A percentile compares a stretch with the other conserved stretches of the same genome.
Conservation (phyloP, 805 yeast species). For the Candida morakotiae region DNA sequence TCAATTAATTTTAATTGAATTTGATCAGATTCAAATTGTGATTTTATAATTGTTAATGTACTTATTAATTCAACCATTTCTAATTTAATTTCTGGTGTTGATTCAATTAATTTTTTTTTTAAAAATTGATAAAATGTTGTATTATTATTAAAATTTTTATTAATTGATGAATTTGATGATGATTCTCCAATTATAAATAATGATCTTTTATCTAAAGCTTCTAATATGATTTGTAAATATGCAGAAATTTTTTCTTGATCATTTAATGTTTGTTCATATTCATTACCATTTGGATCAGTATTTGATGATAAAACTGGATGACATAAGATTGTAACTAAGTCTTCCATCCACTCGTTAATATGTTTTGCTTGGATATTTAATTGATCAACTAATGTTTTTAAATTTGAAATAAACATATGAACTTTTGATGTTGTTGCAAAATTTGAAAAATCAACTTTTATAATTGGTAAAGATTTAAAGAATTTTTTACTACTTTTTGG, state of each 20-base stretch:
- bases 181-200: constrained; percentile 36
- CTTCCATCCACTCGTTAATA: constrained; percentile 49
- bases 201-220: constrained; percentile 34
- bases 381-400: constrained; percentile 19
- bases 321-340: constrained; percentile 39
- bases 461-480: constrained; percentile 26
- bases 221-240: constrained; percentile 48
- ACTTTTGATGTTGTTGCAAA: constrained; percentile 17
- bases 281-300: constrained; percentile 61
- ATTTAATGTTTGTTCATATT: constrained; percentile 69
- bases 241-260: constrained; percentile 70
- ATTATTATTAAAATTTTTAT: constrained; percentile 14
- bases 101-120: constrained; percentile 17
- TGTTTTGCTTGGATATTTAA: constrained; percentile 50
- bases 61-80: constrained; percentile 28
- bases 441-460: constrained; percentile 14
- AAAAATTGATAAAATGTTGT: constrained; percentile 19
- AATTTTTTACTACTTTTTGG: constrained; percentile 33
- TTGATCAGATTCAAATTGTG: constrained; percentile 15
- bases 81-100: constrained; percentile 25
- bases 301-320: constrained; percentile 48
- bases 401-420: constrained; percentile 16
- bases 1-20: constrained; percentile 18
- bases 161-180: constrained; percentile 13
- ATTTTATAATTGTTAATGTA: constrained; percentile 17